Conservation (phyloP, 2,329 filamentous ascomycete genomes). For the Talaromyces sp. region DNA sequence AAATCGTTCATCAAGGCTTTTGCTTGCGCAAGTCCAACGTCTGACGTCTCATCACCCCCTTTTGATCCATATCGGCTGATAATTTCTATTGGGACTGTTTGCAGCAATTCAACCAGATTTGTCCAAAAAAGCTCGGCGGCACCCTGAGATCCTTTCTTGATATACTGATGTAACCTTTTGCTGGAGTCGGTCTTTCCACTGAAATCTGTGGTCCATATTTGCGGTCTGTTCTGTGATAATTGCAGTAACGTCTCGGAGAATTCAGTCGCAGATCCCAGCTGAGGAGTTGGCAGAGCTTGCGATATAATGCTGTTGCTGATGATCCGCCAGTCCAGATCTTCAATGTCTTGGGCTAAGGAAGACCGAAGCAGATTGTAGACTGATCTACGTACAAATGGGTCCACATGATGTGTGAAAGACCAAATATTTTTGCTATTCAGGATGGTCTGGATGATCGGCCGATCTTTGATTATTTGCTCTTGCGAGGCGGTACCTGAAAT, state of each 20-base stretch:
- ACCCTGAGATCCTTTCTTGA: conserved; percentile 83
- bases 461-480: conserved; percentile 59
- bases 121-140: conserved; percentile 72
- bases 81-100: conserved; percentile 54
- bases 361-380: conserved; percentile 57
- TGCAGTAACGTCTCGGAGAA: conserved; percentile 65
- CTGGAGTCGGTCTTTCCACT: conserved; percentile 56
- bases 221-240: conserved; percentile 64
- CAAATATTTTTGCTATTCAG: conserved; percentile 63
- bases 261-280: conserved; percentile 71
- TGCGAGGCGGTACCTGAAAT: conserved; percentile 34
- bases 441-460: conserved; percentile 63
- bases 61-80: conserved; percentile 30
- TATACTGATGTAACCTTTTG: conserved; percentile 65
- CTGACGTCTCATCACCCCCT: conserved; percentile 25
- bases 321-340: conserved; percentile 60
- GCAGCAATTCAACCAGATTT: conserved; percentile 62
- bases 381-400: conserved; percentile 58
- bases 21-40: conserved; percentile 50
- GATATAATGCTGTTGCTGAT: conserved; percentile 69
- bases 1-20: conserved; percentile 65
- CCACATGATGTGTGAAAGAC: conserved; percentile 57
- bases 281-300: conserved; percentile 69
- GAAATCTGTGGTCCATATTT: conserved; percentile 71
- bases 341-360: conserved; percentile 50